Evolutionary conservation across 2,329 filamentous ascomycete species (phyloP).

Genomic region (Didymella exigua): DNA sequence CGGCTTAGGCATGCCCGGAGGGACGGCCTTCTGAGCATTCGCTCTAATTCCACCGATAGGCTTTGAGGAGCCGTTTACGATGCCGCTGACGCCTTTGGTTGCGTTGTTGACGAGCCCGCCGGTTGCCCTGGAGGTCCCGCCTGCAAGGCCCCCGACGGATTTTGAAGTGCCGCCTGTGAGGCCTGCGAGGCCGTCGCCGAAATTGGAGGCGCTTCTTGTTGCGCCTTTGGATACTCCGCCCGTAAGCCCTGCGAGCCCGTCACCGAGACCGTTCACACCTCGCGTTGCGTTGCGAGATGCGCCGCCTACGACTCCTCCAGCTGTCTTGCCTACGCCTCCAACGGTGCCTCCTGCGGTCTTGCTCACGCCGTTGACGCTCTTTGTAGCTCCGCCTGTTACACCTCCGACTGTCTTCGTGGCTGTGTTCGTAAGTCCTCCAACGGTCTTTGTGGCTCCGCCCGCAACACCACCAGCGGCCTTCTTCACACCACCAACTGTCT

Average conservation of each 20-base stretch:
- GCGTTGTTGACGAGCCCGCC: conserved; percentile 10
- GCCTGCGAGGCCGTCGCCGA: background rate
- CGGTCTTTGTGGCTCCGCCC: conserved; percentile 16
- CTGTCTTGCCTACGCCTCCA: conserved; percentile 17
- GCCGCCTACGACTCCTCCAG: conserved; percentile 1
- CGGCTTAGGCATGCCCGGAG: conserved; percentile 22
- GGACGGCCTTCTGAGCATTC: conserved; percentile 5
- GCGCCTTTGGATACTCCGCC: conserved; percentile 23
- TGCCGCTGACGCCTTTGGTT: conserved; percentile 16
- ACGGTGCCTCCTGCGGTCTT: background rate
- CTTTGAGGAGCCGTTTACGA: conserved; percentile 12
- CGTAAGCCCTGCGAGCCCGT: conserved; percentile 1
- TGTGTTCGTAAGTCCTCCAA: conserved; percentile 16
- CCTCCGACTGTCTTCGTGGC: conserved; percentile 4
- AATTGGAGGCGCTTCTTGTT: background rate
- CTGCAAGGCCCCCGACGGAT: too few species aligned
- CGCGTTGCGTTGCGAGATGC: conserved; percentile 1
- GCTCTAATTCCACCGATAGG: conserved; percentile 5
- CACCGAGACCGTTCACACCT: conserved; percentile 3
- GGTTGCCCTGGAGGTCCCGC: background rate
- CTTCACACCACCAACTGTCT: conserved; percentile 28
- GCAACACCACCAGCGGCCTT: conserved; percentile 28
- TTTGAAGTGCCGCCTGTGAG: conserved; percentile 9
- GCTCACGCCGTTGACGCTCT: background rate
- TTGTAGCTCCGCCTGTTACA: conserved; percentile 5